Conservation (phyloP, 2,329 filamentous ascomycete species). For the Colletotrichum cordylinicola region DNA sequence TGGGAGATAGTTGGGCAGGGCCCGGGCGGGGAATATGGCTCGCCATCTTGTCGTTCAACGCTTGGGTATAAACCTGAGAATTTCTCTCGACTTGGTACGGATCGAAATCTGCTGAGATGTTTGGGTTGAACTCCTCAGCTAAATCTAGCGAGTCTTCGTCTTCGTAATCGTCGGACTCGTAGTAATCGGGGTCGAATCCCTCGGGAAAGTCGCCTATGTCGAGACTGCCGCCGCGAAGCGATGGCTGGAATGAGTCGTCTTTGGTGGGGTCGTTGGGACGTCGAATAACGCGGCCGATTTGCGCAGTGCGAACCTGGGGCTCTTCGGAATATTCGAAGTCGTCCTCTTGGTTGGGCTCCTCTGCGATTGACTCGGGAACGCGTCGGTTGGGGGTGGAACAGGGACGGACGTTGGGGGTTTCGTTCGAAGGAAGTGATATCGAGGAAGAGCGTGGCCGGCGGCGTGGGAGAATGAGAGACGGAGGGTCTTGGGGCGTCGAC, state of each 20-base stretch:
- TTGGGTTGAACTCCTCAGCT: conserved; percentile 6
- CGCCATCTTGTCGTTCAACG: conserved; percentile 39
- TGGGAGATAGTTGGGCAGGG: conserved; percentile 82
- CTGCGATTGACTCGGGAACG: background rate
- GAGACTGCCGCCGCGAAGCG: conserved; percentile 4
- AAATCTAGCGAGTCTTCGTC: conserved; percentile 1
- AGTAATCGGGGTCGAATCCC: conserved; percentile 8
- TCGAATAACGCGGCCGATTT: conserved; percentile 4
- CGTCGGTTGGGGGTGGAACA: background rate
- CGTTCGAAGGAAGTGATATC: background rate
- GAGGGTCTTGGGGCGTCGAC: conserved; percentile 13
- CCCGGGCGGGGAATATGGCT: conserved; percentile 81
- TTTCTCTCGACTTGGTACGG: background rate
- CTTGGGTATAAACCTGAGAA: conserved; percentile 4
- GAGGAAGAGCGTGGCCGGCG: conserved; percentile 14
- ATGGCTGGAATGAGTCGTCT: background rate
- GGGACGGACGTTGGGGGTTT: background rate
- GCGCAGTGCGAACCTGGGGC: conserved; percentile 6
- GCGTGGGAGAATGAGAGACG: background rate
- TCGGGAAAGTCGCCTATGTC: conserved; percentile 4
- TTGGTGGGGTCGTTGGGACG: background rate
- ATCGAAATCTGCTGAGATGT: background rate
- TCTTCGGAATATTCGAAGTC: conserved; percentile 9
- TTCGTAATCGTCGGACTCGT: conserved; percentile 16
- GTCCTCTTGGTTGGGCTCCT: background rate